These are phyloP conservation scores for Xylaria sp. DNA, from an alignment of 2,329 filamentous ascomycete genomes.

Conservation along the genomic window DNA sequence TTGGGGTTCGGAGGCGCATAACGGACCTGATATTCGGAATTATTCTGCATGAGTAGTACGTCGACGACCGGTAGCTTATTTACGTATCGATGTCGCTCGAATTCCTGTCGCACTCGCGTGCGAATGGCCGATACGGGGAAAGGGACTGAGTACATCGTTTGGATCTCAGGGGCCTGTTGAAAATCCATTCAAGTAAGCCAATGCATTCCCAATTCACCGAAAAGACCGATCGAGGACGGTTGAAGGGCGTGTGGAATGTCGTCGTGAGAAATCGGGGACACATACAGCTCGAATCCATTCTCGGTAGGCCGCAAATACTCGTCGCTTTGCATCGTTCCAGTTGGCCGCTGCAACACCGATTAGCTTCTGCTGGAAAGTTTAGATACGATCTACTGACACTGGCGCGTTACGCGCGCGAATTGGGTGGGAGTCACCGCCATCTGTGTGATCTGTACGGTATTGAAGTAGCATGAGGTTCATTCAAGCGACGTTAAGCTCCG, in stretches of 20 bases:
- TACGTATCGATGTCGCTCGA: constrained; percentile 93
- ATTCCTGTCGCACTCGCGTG: constrained; percentile 94
- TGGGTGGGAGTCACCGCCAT: constrained; percentile 94
- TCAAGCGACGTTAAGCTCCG: constrained; percentile 40
- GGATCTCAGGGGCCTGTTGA: constrained; percentile 89
- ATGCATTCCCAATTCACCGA: background rate
- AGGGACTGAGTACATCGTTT: constrained; percentile 94
- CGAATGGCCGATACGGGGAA: constrained; percentile 86
- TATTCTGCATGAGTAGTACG: constrained; percentile 86
- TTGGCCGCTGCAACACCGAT: constrained; percentile 69
- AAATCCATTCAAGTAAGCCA: constrained; percentile 17
- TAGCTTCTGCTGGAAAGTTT: constrained; percentile 46
- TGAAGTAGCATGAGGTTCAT: constrained; percentile 38
- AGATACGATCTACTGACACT: constrained; percentile 63
- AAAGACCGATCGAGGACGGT: background rate
- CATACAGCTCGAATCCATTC: constrained; percentile 96
- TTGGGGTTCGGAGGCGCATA: background rate
- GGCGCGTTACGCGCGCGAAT: constrained; percentile 80
- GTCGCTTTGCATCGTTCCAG: constrained; percentile 84
- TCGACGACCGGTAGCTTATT: constrained; percentile 88
- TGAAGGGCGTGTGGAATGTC: background rate
- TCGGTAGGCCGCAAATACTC: constrained; percentile 88
- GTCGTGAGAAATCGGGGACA: constrained; percentile 38
- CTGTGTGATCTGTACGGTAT: constrained; percentile 50
- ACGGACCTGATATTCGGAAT: constrained; percentile 89